Evolutionary conservation across 1,284 basidiomycete genomes (phyloP), one percentile per base, ranked within the genome.

Genomic region (Sporisorium exsertum): DNA sequence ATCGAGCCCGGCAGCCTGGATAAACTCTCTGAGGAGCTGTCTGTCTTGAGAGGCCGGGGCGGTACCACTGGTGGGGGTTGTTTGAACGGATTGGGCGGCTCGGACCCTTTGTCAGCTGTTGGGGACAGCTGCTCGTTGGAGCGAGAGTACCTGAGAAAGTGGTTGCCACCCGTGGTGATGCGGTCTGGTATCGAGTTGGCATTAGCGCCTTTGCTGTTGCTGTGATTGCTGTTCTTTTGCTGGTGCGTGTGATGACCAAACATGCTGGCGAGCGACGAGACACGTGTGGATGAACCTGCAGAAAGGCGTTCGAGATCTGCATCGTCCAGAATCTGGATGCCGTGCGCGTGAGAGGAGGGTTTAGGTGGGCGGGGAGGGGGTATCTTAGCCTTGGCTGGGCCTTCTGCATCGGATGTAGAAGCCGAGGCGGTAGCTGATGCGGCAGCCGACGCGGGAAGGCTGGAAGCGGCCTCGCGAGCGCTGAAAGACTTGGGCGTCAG

Each of bases 71-170:
- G 74, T 13, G 64, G 60, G 13, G 56, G 42, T n/a, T 61, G 45
- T 20, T 62, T 65, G 71, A 73, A 68, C 0, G 57, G 46, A n/a
- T 66, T 52, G 26, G 16, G 7, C 7, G 60, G 40, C n/a, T 64
- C 27, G 20, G 57, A 43, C 1, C 46, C 54, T 1, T 20, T 26
- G 9, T 58, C 62, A 9, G 46, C 56, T 3, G 59, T 50, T 3
- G 72, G 72, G 4, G 72, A 75, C 7, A 75, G 60, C 52, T 66
- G 67, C 53, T 70, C 72, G 42, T 75, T 75, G 12, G 72, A 75
- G n/a, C 72, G 56, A 24, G 72, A 75, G 29, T 71, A 64, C 29
- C 70, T 75, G 53, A 75, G 61, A 15, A 75, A 75, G 24, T 75
- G 72, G 10, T 37, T 42, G 24, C 63, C 43, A 3, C 67, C 57